Base-by-base conservation (phyloP, 202 grass and related monocot genomes). In the Zoysia matrella region DNA sequence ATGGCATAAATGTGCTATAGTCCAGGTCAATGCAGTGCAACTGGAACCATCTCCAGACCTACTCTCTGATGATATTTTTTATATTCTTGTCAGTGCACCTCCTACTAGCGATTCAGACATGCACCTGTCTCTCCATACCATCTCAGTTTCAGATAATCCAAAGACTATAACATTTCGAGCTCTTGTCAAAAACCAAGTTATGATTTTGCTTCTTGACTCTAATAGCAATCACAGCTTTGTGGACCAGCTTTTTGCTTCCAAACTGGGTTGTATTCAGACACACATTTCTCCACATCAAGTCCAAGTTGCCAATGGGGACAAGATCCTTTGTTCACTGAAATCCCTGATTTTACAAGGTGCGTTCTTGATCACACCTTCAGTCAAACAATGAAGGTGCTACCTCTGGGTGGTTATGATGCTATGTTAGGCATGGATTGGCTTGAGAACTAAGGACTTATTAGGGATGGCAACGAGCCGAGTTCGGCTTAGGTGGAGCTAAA, bases 31-130 rank as follows among this genome's bases (percentile, higher is more conserved):
- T 1, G 55, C 55, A 0, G 18, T 58, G 14, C 3, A 58, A 1
- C 1, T n/a, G 4, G 55, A 0, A 0, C 1, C 42, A 13, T 3
- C 3, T 1, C 4, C 3, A 1, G 62, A 43, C 0, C 13, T 65
- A 0, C 4, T 65, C 1, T 2, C 62, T 0, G 40, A 65, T 65
- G 63, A 43, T 1, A 4, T 43, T 13, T 2, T 65, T 3, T 10
- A 65, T 2, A 2, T 12, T 0, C 0, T 44, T 13, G 3, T 5
- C 3, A 18, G 3, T 5, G 55, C 1, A 7, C 3, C 15, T 36
- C 4, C 4, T 1, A 1, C 1, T 4, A 4, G 12, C 3, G 4
- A 1, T 1, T 3, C 5, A 0, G 15, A 18, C 1, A n/a, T 58
- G 13, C 55, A 58, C 2, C 4, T 65, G 0, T 65, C 63, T 0